phyloP scores from a whole-genome alignment of 768 basidiomycete genomes.

The Podaxis sp. region DNA sequence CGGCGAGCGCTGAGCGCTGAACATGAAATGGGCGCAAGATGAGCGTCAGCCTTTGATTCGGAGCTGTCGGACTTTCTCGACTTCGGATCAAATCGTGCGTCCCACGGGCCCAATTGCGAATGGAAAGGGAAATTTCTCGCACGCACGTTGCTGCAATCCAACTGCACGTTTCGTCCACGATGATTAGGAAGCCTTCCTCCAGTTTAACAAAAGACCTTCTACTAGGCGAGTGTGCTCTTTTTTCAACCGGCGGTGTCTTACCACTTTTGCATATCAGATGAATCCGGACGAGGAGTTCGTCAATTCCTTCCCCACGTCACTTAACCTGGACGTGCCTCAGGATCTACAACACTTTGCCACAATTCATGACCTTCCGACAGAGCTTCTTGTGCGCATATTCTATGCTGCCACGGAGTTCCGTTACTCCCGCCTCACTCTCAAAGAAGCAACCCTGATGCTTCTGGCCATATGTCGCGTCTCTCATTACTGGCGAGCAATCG shows the following conservation, averaged over 20 bases:
- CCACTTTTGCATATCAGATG: not conserved
- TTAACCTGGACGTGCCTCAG: not conserved
- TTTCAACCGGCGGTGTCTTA: not conserved
- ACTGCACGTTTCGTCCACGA: not conserved
- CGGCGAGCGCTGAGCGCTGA: too few species aligned
- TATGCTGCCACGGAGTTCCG: not conserved
- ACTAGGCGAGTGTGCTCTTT: not conserved
- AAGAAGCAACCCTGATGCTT: not conserved
- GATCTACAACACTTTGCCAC: not conserved
- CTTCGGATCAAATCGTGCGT: not conserved
- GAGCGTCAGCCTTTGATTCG: too few species aligned
- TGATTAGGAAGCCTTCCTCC: not conserved
- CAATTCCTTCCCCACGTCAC: not conserved
- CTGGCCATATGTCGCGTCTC: not conserved
- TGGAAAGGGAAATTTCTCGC: not conserved
- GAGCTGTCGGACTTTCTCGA: too few species aligned
- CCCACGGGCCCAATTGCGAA: not conserved
- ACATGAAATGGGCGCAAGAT: too few species aligned
- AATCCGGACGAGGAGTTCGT: not conserved
- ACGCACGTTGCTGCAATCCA: not conserved
- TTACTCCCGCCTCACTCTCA: not conserved
- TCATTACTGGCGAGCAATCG: slow-evolving; percentile 3
- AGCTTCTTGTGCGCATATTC: slow-evolving; percentile 3
- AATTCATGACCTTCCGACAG: slow-evolving; percentile 1
- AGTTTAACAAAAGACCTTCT: not conserved